Percentiles rank a stretch among this genome's conserved stretches.
Evolutionary conservation across 2,329 filamentous ascomycete species (phyloP).

Genomic region (Colletotrichum godetiae): DNA sequence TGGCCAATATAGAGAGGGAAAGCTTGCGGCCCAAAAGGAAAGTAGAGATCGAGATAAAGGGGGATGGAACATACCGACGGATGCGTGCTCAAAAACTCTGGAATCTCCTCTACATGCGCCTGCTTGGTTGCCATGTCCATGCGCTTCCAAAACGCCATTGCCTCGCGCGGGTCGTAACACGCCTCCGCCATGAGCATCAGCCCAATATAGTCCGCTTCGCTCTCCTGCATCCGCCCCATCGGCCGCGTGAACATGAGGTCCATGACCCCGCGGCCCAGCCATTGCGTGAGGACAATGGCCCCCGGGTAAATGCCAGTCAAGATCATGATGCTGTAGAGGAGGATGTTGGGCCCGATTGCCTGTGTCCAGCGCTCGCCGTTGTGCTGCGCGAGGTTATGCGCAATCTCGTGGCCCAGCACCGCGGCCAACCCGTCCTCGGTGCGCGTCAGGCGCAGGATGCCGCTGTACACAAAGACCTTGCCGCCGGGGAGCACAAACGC

Average conservation of each 20-base stretch:
- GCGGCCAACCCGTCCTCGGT: constrained; percentile 78
- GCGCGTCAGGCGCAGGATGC: constrained; percentile 74
- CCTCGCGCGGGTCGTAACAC: constrained; percentile 78
- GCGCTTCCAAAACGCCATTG: constrained; percentile 73
- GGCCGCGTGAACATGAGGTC: constrained; percentile 75
- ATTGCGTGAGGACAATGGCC: constrained; percentile 53
- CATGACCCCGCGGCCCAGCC: constrained; percentile 60
- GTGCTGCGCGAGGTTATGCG: constrained; percentile 79
- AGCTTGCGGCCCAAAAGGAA: not conserved
- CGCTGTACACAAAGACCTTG: constrained; percentile 83
- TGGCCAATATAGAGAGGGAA: not conserved
- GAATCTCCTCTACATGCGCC: constrained; percentile 59
- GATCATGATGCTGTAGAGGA: constrained; percentile 61
- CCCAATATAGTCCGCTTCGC: constrained; percentile 84
- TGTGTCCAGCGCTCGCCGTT: constrained; percentile 71
- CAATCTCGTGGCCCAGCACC: constrained; percentile 83
- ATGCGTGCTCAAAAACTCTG: constrained; percentile 82
- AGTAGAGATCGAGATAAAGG: not conserved
- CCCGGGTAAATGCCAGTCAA: constrained; percentile 58
- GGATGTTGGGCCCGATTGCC: constrained; percentile 62
- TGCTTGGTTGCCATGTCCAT: constrained; percentile 66
- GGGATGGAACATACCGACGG: constrained; percentile 67
- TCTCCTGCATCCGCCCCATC: constrained; percentile 78
- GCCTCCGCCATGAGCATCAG: constrained; percentile 86
- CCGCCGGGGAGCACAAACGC: constrained; percentile 84